Conservation (phyloP, 192 early-diverging fungal species). For the Rhizophlyctis rosea region DNA sequence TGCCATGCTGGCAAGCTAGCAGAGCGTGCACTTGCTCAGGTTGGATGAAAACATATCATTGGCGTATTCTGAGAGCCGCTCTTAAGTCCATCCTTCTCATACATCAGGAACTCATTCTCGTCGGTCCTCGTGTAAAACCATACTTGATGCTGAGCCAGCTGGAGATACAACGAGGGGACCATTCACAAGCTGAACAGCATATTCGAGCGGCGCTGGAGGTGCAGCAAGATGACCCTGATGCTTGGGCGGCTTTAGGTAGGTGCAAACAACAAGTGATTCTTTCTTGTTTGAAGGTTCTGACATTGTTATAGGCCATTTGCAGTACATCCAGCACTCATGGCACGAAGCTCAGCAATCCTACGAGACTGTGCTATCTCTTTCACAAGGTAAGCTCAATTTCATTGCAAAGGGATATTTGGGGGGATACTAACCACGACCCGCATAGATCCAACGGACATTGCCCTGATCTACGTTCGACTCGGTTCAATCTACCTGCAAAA, state of each 20-base stretch:
- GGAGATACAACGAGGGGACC: conserved; percentile 45
- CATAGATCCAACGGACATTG: conserved; percentile 39
- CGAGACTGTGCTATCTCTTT: conserved; percentile 53
- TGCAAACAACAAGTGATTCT: too few species aligned
- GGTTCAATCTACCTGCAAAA: conserved; percentile 45
- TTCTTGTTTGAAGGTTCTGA: too few species aligned
- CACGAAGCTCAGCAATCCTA: conserved; percentile 43
- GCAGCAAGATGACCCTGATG: conserved; percentile 49
- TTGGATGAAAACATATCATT: too few species aligned
- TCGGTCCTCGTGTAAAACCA: conserved; percentile 32
- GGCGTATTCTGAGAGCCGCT: too few species aligned
- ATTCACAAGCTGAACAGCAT: conserved; percentile 33
- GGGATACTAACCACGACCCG: neutral
- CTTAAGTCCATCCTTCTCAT: too few species aligned
- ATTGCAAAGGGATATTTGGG: neutral
- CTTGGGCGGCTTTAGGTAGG: conserved; percentile 51
- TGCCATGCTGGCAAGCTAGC: conserved; percentile 48
- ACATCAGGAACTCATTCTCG: conserved; percentile 44
- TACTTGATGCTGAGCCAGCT: conserved; percentile 50
- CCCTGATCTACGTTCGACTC: conserved; percentile 49
- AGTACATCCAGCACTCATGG: conserved; percentile 47
- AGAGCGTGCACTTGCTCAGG: conserved; percentile 49
- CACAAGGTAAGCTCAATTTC: conserved; percentile 25
- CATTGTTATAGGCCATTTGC: conserved; percentile 34
- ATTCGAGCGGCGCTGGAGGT: conserved; percentile 48